A percentile compares a stretch with the other conserved stretches of the same genome.
phyloP scores from a whole-genome alignment of 305 asterid species.

The Salvia sclarea region DNA sequence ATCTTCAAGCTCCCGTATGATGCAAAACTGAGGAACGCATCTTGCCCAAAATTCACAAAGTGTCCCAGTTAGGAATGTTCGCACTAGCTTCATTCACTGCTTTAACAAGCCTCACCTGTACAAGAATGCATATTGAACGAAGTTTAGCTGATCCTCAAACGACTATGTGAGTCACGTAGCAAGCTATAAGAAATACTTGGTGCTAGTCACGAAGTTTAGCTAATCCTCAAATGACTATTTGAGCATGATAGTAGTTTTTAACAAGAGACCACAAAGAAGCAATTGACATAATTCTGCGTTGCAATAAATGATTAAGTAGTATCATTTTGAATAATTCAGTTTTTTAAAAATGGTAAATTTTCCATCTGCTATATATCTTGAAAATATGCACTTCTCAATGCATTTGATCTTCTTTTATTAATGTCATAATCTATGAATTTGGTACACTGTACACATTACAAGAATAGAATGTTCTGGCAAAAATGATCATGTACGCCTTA shows the following conservation, averaged over 20 bases:
- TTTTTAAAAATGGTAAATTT: neutral
- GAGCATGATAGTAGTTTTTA: too few species aligned
- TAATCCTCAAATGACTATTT: too few species aligned
- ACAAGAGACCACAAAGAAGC: too few species aligned
- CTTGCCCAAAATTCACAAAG: constrained; percentile 33
- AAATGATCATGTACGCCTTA: too few species aligned
- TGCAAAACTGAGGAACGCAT: constrained; percentile 14
- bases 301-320: neutral
- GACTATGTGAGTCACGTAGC: neutral
- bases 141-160: neutral
- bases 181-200: neutral
- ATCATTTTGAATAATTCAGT: neutral
- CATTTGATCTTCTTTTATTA: neutral
- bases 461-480: neutral
- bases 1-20: constrained; percentile 34
- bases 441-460: neutral
- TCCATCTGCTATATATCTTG: neutral
- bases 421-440: neutral
- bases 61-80: constrained; percentile 70
- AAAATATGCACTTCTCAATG: neutral
- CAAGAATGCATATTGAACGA: neutral
- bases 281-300: neutral
- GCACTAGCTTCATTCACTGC: constrained; percentile 80
- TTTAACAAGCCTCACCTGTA: constrained; percentile 74
- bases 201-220: too few species aligned